Conservation (phyloP, 345 rosid species). For the Murraya koenigii region DNA sequence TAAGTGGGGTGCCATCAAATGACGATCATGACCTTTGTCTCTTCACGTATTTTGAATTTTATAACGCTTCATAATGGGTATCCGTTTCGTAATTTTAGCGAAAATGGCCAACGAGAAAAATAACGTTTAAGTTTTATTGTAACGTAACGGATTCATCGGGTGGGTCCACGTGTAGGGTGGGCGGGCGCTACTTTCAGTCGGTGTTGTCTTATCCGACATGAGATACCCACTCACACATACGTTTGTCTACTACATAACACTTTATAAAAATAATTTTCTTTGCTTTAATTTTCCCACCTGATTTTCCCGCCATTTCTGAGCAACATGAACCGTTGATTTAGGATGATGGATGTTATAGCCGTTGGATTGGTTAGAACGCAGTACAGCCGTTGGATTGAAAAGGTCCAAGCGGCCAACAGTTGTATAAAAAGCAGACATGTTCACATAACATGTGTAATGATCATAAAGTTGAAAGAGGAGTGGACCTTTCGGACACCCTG, state of each 20-base stretch:
- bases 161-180: conserved; percentile 24
- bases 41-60: background rate
- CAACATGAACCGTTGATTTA: conserved; percentile 15
- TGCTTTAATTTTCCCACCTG: conserved; percentile 22
- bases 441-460: conserved; percentile 32
- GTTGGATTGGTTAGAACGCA: conserved; percentile 5
- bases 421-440: conserved; percentile 13
- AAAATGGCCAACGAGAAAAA: background rate
- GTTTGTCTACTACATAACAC: background rate
- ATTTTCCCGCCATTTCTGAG: conserved; percentile 44
- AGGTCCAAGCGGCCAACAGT: background rate
- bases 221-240: background rate
- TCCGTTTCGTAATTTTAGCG: background rate
- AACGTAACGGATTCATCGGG: conserved; percentile 26
- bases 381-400: conserved; percentile 16
- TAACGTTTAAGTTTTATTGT: conserved; percentile 4
- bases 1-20: background rate
- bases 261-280: background rate
- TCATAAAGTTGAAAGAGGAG: conserved; percentile 26
- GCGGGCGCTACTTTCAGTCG: conserved; percentile 33
- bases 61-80: background rate
- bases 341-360: background rate
- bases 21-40: conserved; percentile 23
- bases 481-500: conserved; percentile 22
- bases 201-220: conserved; percentile 41